phyloP scores from a whole-genome alignment of 2,329 filamentous ascomycete species.

The Trematosphaeria pertusa region DNA sequence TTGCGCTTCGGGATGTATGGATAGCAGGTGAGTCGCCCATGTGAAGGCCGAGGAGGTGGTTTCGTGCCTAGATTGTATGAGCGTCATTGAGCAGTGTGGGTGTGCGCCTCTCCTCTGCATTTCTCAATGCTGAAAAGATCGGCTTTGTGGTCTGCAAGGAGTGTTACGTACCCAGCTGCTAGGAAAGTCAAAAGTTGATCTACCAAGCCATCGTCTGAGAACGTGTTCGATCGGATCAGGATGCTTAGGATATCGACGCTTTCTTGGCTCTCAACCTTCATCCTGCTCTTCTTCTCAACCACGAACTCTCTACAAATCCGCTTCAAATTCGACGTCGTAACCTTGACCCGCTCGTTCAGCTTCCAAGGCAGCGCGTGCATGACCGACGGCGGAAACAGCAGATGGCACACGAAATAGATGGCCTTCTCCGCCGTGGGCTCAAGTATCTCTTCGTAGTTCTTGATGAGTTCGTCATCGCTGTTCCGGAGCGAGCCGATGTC shows the following conservation, averaged over 20 bases:
- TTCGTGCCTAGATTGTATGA: conserved; percentile 52
- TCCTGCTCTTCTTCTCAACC: conserved; percentile 53
- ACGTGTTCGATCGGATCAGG: conserved; percentile 60
- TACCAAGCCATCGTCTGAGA: conserved; percentile 60
- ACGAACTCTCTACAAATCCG: conserved; percentile 57
- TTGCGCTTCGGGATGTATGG: conserved; percentile 70
- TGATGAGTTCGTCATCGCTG: conserved; percentile 51
- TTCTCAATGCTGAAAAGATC: no score
- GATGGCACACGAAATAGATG: conserved; percentile 51
- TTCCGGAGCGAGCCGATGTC: conserved; percentile 52
- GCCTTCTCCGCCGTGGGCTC: conserved; percentile 58
- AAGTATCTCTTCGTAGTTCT: conserved; percentile 53
- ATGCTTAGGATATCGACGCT: conserved; percentile 55
- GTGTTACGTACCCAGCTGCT: conserved; percentile 59
- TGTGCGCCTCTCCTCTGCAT: no score
- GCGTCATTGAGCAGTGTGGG: no score
- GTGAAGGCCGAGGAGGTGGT: conserved; percentile 78
- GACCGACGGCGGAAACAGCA: conserved; percentile 47
- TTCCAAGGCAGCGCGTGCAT: conserved; percentile 56
- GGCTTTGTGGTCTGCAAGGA: no score
- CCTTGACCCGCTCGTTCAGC: conserved; percentile 51
- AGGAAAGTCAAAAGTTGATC: conserved; percentile 65
- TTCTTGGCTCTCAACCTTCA: conserved; percentile 41
- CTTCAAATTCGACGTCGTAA: conserved; percentile 46
- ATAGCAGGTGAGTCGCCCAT: conserved; percentile 78